phyloP scores from a whole-genome alignment of 768 basidiomycete genomes.

The Cystobasidium onofrii region DNA sequence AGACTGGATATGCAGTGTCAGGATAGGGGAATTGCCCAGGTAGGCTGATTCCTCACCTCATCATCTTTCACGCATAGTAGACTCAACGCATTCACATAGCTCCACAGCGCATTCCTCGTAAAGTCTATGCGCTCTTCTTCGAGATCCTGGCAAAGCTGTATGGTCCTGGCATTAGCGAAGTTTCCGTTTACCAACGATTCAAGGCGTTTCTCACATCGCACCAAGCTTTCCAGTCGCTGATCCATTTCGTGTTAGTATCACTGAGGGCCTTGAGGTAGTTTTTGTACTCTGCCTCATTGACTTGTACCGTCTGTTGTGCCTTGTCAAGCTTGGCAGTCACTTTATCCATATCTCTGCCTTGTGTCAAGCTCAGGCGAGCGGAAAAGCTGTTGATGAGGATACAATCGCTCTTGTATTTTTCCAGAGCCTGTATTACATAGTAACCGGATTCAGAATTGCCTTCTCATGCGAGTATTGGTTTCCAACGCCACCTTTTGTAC shows the following conservation, averaged over 20 bases:
- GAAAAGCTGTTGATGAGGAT: constrained; percentile 87
- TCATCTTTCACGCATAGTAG: constrained; percentile 92
- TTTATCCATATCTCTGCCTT: constrained; percentile 89
- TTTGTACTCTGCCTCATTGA: constrained; percentile 86
- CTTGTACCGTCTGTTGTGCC: constrained; percentile 76
- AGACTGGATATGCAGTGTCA: constrained; percentile 52
- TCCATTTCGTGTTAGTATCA: constrained; percentile 75
- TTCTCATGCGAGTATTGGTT: neutral
- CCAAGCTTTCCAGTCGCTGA: constrained; percentile 84
- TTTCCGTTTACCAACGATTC: no score
- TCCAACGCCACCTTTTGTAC: constrained; percentile 56
- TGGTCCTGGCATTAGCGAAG: no score
- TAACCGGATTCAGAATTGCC: neutral
- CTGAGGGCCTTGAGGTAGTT: constrained; percentile 71
- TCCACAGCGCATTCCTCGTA: constrained; percentile 91
- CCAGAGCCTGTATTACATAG: constrained; percentile 55
- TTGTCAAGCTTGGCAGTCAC: constrained; percentile 76
- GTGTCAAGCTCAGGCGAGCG: constrained; percentile 78
- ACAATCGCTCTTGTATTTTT: constrained; percentile 89
- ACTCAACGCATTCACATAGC: constrained; percentile 90
- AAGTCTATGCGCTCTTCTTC: constrained; percentile 93
- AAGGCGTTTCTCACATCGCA: constrained; percentile 56
- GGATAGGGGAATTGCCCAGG: neutral
- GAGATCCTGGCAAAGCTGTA: constrained; percentile 71
- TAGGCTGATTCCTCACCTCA: constrained; percentile 55